These are phyloP conservation scores for Brassica juncea DNA, from an alignment of 345 rosid genomes.

Conservation along the genomic window DNA sequence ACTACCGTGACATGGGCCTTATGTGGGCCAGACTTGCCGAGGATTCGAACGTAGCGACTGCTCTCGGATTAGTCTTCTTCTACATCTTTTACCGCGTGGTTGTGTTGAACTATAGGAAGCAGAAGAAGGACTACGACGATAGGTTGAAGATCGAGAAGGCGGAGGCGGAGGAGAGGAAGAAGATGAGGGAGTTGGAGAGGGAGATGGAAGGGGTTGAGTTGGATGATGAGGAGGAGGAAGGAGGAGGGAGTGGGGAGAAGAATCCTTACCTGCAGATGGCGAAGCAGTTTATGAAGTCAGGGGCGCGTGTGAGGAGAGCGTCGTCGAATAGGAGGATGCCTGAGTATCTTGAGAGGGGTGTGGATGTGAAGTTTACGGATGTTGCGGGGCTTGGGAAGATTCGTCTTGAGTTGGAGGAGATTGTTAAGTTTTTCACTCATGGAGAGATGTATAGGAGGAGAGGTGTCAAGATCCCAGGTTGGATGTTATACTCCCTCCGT, in stretches of 20 bases:
- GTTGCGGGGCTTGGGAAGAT: constrained; percentile 98
- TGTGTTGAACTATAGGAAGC: constrained; percentile 78
- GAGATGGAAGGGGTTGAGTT: constrained; percentile 70
- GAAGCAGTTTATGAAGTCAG: constrained; percentile 92
- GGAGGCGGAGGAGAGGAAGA: constrained; percentile 88
- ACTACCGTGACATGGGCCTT: constrained; percentile 51
- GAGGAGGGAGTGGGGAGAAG: constrained; percentile 60
- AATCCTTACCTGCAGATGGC: constrained; percentile 83
- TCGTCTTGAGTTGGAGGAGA: constrained; percentile 91
- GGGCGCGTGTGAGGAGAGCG: constrained; percentile 83
- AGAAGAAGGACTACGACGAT: constrained; percentile 90
- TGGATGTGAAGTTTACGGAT: constrained; percentile 84
- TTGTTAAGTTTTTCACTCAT: constrained; percentile 93
- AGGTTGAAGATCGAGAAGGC: constrained; percentile 93
- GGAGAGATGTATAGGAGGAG: constrained; percentile 94
- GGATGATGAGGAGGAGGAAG: constrained; percentile 61
- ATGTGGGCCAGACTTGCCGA: constrained; percentile 70
- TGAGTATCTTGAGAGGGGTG: constrained; percentile 81
- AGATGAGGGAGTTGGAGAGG: constrained; percentile 80
- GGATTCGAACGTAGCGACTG: constrained; percentile 67
- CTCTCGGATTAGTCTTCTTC: constrained; percentile 72
- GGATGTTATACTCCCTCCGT: constrained; percentile 6
- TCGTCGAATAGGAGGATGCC: constrained; percentile 61
- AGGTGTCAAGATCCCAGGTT: constrained; percentile 93
- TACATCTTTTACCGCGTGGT: constrained; percentile 75